phyloP scores from a whole-genome alignment of 345 rosid species.

The Eucalyptus melliodora region DNA sequence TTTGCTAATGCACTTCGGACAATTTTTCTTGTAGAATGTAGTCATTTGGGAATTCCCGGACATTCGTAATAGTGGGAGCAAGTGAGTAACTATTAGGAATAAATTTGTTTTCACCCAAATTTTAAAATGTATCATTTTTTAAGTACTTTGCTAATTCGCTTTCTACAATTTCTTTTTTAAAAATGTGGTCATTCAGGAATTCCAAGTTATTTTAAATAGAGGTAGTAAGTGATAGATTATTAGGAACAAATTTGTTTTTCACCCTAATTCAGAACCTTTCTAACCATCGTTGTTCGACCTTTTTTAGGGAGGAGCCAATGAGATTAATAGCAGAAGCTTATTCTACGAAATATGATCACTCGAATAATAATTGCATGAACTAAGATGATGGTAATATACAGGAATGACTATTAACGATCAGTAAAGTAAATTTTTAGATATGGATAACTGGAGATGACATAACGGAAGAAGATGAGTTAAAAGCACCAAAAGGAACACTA shows the following conservation, averaged over 20 bases:
- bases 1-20: background rate
- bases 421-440: slow-evolving; percentile 3
- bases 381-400: background rate
- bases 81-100: background rate
- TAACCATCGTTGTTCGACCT: too few species aligned
- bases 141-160: too few species aligned
- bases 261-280: background rate
- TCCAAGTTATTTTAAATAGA: too few species aligned
- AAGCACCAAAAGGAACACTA: slow-evolving; percentile 33
- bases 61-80: background rate
- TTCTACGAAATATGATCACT: too few species aligned
- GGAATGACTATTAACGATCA: background rate
- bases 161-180: too few species aligned
- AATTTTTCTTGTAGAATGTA: background rate
- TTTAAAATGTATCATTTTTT: too few species aligned
- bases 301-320: background rate
- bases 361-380: background rate
- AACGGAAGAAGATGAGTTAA: slow-evolving; percentile 30
- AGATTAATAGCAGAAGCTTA: background rate
- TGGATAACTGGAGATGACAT: slow-evolving; percentile 51
- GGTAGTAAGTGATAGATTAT: too few species aligned
- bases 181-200: too few species aligned
- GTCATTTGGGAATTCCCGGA: background rate
- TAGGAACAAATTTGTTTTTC: too few species aligned
- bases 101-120: background rate